Evolutionary conservation across 352 stramenopile species (phyloP).

Genomic region (Phytophthora sp.): DNA sequence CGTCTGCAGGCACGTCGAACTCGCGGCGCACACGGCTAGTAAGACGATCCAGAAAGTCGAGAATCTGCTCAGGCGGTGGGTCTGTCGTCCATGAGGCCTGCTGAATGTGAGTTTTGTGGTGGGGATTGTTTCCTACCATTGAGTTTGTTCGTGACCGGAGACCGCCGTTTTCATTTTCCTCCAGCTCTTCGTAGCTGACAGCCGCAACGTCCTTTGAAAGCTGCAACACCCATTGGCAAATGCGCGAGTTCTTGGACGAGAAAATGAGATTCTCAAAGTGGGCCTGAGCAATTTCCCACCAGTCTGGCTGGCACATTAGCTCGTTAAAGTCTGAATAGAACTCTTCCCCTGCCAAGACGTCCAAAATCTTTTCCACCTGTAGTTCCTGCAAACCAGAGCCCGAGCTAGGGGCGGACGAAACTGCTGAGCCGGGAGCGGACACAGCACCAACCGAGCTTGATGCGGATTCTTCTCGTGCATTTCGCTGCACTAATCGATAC

Average conservation of each 20-base stretch:
- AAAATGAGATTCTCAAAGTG: conserved; percentile 90
- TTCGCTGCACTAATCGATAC: conserved; percentile 86
- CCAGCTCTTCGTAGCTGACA: conserved; percentile 64
- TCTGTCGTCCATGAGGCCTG: conserved; percentile 66
- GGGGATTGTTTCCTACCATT: not conserved
- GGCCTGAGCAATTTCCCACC: conserved; percentile 85
- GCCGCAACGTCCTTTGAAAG: conserved; percentile 68
- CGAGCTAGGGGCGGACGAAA: conserved; percentile 35
- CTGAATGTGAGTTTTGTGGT: conserved; percentile 6
- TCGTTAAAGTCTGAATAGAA: conserved; percentile 87
- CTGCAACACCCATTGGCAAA: conserved; percentile 74
- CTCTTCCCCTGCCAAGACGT: conserved; percentile 77
- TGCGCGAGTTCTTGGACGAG: conserved; percentile 61
- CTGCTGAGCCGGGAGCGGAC: conserved; percentile 22
- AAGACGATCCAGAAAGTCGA: conserved; percentile 77
- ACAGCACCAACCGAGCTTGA: conserved; percentile 47
- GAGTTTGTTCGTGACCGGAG: conserved; percentile 17
- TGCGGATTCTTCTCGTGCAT: conserved; percentile 66
- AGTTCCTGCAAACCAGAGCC: conserved; percentile 54
- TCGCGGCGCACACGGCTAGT: conserved; percentile 73
- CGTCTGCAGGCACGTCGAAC: conserved; percentile 71
- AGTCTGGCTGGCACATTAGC: conserved; percentile 77
- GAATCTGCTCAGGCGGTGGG: conserved; percentile 72
- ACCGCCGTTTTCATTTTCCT: conserved; percentile 38
- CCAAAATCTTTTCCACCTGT: conserved; percentile 78